These are phyloP conservation scores for Solanum medicagineum DNA, from an alignment of 257 asterid genomes.

Conservation along the genomic window DNA sequence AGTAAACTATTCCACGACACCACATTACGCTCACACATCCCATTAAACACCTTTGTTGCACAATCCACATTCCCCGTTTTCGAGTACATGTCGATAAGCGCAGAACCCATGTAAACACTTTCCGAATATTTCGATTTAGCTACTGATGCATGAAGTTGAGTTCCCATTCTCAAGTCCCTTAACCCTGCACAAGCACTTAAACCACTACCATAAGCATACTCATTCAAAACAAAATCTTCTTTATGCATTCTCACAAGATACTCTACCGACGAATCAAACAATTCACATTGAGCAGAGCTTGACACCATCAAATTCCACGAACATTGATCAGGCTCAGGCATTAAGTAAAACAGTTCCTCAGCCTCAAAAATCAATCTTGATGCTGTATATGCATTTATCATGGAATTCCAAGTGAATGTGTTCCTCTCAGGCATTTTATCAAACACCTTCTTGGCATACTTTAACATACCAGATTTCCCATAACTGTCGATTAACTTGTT, in stretches of 20 bases:
- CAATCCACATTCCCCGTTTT: not conserved
- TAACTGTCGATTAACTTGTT: not conserved
- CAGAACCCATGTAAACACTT: conserved; percentile 3
- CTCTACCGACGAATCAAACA: not conserved
- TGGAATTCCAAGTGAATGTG: conserved; percentile 2
- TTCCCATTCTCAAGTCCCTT: not conserved
- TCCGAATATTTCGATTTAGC: not conserved
- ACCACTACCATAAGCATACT: conserved; percentile 4
- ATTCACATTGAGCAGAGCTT: conserved; percentile 3
- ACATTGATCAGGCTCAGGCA: conserved; percentile 2
- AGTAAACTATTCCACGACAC: conserved; percentile 9
- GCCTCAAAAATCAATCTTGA: not conserved
- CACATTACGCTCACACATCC: conserved; percentile 1
- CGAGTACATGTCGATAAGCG: not conserved
- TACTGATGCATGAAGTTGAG: not conserved
- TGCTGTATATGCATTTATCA: not conserved
- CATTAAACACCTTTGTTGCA: conserved; percentile 1
- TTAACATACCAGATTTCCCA: not conserved
- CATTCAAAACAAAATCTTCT: conserved; percentile 1
- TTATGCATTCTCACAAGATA: conserved; percentile 1
- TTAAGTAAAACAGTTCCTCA: not conserved
- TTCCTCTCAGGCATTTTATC: conserved; percentile 3
- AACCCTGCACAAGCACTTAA: conserved; percentile 2
- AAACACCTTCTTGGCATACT: not conserved
- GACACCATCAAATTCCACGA: conserved; percentile 9